These are phyloP conservation scores for Monosporozyma unispora DNA, from an alignment of 805 yeast genomes.

Conservation along the genomic window DNA sequence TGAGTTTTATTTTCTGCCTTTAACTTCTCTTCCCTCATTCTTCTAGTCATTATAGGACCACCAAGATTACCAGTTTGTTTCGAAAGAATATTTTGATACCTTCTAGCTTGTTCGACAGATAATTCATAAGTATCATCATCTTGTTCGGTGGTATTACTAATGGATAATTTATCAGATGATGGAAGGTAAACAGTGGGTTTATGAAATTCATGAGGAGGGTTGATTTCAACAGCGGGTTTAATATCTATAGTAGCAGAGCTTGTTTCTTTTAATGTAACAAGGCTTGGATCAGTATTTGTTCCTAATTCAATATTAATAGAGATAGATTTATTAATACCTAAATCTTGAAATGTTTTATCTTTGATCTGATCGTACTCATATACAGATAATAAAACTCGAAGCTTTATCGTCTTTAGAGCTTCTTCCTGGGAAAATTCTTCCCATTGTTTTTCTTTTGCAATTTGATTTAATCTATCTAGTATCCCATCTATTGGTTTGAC, in stretches of 20 bases:
- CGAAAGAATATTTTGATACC: constrained; percentile 43
- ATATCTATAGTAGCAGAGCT: constrained; percentile 13
- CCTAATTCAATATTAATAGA: constrained; percentile 10
- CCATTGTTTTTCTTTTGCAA: constrained; percentile 11
- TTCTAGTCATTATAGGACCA: constrained; percentile 37
- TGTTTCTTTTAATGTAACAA: constrained; percentile 6
- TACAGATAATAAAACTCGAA: constrained; percentile 22
- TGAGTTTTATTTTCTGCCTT: constrained; percentile 14
- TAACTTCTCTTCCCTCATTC: constrained; percentile 31
- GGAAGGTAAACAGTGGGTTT: constrained; percentile 19
- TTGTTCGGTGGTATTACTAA: constrained; percentile 12
- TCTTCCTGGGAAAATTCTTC: background rate
- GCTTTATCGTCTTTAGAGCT: constrained; percentile 4
- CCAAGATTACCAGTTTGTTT: constrained; percentile 31
- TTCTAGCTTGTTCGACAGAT: constrained; percentile 43
- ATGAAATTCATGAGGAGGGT: constrained; percentile 8
- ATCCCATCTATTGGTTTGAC: constrained; percentile 14
- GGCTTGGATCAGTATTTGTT: constrained; percentile 15
- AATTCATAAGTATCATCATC: constrained; percentile 37
- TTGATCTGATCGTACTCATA: constrained; percentile 8
- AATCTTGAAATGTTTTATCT: constrained; percentile 9
- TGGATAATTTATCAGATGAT: constrained; percentile 5
- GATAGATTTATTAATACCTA: constrained; percentile 15
- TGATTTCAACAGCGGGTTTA: constrained; percentile 11
- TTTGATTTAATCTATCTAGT: constrained; percentile 8